Conservation (phyloP, 495 filamentous ascomycete genomes). For the Neurospora sp. region DNA sequence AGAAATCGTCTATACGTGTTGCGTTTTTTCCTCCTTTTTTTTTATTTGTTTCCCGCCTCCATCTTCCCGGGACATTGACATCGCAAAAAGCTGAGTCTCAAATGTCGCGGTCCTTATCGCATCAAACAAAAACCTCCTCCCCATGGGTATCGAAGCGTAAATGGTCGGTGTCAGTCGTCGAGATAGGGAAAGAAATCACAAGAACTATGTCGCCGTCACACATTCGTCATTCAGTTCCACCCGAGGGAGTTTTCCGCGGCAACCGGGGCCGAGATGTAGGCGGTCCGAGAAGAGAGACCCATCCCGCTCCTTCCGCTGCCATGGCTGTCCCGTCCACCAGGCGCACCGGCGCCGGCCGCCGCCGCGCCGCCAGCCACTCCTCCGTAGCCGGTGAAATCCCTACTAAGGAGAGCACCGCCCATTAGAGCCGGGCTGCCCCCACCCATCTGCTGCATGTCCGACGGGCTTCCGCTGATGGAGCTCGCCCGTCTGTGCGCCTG, state of each 20-base stretch:
- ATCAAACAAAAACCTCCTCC: conserved; percentile 15
- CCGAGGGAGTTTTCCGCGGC: conserved; percentile 97
- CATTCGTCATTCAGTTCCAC: conserved; percentile 66
- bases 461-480: conserved; percentile 44
- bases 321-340: conserved; percentile 32
- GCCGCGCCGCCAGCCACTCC: conserved; percentile 34
- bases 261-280: conserved; percentile 70
- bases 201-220: conserved; percentile 22
- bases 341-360: conserved; percentile 55
- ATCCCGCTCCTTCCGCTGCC: conserved; percentile 57
- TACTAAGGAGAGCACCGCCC: conserved; percentile 41
- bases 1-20: not conserved
- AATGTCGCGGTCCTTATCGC: conserved; percentile 6
- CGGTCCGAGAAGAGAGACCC: conserved; percentile 62
- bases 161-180: conserved; percentile 8
- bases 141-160: conserved; percentile 44
- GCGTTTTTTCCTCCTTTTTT: not conserved
- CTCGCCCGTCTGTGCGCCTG: conserved; percentile 68
- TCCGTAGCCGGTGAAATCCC: conserved; percentile 39
- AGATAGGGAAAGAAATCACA: conserved; percentile 15
- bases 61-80: not conserved
- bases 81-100: not conserved
- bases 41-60: not conserved
- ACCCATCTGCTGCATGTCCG: conserved; percentile 45
- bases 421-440: conserved; percentile 49